Percentiles rank a stretch among this genome's conserved stretches.
Conservation (phyloP, 1,139 yeast genomes). For the Keqinozyma sinolaborantium region DNA sequence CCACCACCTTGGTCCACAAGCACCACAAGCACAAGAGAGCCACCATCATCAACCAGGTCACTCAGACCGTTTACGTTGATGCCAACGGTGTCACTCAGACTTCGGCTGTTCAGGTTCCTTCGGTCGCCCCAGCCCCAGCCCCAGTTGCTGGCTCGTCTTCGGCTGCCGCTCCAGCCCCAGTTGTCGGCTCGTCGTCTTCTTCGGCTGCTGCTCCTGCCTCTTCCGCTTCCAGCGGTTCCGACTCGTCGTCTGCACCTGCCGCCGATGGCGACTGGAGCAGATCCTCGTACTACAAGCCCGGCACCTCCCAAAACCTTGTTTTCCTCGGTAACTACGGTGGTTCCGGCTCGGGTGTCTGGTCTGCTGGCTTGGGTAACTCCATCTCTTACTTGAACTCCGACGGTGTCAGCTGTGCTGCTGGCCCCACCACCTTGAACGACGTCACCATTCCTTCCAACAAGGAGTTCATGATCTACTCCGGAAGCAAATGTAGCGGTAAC, state of each 20-base stretch:
- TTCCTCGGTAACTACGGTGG: constrained; percentile 89
- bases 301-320: constrained; percentile 58
- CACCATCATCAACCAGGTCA: constrained; percentile 62
- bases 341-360: constrained; percentile 80
- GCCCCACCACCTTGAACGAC: constrained; percentile 51
- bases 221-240: constrained; percentile 18
- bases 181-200: constrained; percentile 19
- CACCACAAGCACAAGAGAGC: constrained; percentile 66
- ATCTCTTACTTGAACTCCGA: constrained; percentile 77
- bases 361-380: constrained; percentile 84
- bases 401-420: constrained; percentile 67
- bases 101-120: constrained; percentile 20
- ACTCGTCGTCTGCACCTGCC: constrained; percentile 26
- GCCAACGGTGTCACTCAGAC: constrained; percentile 50
- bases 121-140: constrained; percentile 10
- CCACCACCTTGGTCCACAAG: constrained; percentile 39
- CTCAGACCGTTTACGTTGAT: constrained; percentile 69
- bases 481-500: constrained; percentile 48
- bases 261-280: constrained; percentile 66
- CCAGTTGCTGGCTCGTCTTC: constrained; percentile 45
- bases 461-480: constrained; percentile 62
- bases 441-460: constrained; percentile 51
- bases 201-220: constrained; percentile 19
- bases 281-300: constrained; percentile 67
- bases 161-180: constrained; percentile 15